Percentiles rank a stretch among this genome's conserved stretches.
These are phyloP conservation scores for Fusarium hostae DNA, from an alignment of 2,329 filamentous ascomycete genomes.

Conservation along the genomic window DNA sequence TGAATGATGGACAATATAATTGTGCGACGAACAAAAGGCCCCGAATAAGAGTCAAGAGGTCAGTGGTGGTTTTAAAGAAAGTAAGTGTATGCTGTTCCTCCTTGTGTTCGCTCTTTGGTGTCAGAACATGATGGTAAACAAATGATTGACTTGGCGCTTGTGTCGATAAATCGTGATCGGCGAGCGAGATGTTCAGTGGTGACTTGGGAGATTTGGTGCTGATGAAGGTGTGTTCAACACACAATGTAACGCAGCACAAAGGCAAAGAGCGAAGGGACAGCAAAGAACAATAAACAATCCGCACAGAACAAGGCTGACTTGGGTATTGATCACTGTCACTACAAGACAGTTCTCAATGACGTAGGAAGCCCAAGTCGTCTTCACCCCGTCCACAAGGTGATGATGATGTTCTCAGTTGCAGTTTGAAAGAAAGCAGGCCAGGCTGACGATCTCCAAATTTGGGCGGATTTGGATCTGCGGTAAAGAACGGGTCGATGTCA, in stretches of 20 bases:
- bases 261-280: constrained; percentile 9
- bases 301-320: constrained; percentile 22
- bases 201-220: constrained; percentile 20
- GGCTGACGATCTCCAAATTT: constrained; percentile 25
- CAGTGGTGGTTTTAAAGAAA: constrained; percentile 30
- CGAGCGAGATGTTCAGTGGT: constrained; percentile 20
- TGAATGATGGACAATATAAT: constrained; percentile 4
- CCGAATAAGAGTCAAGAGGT: constrained; percentile 24
- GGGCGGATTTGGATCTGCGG: constrained; percentile 27
- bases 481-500: constrained; percentile 22
- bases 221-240: constrained; percentile 34
- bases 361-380: constrained; percentile 8
- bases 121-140: constrained; percentile 41
- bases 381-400: constrained; percentile 38
- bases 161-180: constrained; percentile 29
- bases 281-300: constrained; percentile 23
- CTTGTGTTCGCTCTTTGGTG: constrained; percentile 29
- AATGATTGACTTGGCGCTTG: constrained; percentile 16
- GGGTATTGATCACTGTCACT: background rate
- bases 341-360: constrained; percentile 10
- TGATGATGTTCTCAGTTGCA: constrained; percentile 25
- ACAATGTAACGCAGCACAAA: constrained; percentile 33
- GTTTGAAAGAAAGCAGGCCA: constrained; percentile 26
- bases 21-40: constrained; percentile 19
- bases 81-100: constrained; percentile 36